Conservation (phyloP, 495 filamentous ascomycete genomes). For the Xanthoparmelia taractica region DNA sequence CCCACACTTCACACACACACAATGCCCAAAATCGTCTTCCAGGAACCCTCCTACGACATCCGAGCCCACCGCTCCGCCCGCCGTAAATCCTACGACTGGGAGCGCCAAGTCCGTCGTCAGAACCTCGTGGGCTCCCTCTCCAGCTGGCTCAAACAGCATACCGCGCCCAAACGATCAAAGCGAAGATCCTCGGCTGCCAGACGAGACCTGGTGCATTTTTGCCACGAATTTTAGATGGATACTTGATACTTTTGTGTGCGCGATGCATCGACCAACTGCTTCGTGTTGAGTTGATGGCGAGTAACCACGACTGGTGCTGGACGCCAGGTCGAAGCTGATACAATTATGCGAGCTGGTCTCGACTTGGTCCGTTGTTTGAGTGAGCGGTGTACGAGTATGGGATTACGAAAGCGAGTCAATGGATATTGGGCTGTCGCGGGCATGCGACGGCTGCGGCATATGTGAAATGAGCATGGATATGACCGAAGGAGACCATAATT, state of each 20-base stretch:
- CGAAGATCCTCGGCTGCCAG: not conserved
- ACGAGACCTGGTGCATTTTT: not conserved
- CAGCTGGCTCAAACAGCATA: slow-evolving; percentile 7
- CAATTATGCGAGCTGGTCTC: not conserved
- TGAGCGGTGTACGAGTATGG: not conserved
- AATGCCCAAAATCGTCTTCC: not conserved
- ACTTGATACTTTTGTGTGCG: not conserved
- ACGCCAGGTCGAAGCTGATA: not conserved
- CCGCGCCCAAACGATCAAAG: not conserved
- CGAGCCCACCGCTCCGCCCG: not conserved
- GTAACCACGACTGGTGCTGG: not conserved
- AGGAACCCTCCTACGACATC: slow-evolving; percentile 2
- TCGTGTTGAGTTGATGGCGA: no score
- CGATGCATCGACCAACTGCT: no score
- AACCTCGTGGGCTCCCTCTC: not conserved
- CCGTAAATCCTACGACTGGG: slow-evolving; percentile 3
- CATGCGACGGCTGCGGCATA: not conserved
- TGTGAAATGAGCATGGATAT: not conserved
- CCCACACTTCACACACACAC: not conserved
- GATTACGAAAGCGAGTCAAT: not conserved
- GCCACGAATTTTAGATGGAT: not conserved
- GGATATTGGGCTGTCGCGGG: not conserved
- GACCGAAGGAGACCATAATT: not conserved
- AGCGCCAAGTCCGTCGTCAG: not conserved
- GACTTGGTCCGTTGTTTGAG: not conserved